Base-by-base conservation (phyloP, 306 rosid genomes). In the Cajanus cajan region DNA sequence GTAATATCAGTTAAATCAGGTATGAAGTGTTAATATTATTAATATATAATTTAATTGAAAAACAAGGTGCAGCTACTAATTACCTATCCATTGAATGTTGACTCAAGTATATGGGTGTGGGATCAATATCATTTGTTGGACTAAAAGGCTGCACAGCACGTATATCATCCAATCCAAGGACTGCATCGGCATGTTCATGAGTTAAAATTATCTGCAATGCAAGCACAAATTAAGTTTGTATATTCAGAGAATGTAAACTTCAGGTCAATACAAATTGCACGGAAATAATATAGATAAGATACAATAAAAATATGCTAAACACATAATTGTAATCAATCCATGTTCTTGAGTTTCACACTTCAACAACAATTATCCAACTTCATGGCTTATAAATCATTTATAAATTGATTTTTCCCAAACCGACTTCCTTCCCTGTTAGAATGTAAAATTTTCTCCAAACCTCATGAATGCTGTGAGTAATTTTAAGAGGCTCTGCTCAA, bases 141-240 rank as follows among this genome's bases (percentile, higher is more conserved):
- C 98, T 93, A 83, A 25, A 85, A 59, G 94, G 96, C 87, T 95
- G 99, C 39, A 95, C 89, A 72, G 91, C 89, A 39, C 99, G 96
- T 77, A 95, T 68, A 74, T 95, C 99, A 91, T 95, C 99, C 88
- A 95, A 88, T 76, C 99, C 99, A 89, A 95, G 98, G 82, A 91
- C 95, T 63, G 99, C 99, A 88, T 95, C 99, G 4, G 99, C 99
- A 85, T 95, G 99, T 77, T 93, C 99, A 83, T 95, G 99, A 82
- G 99, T 93, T 90, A 95, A 90, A 84, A 95, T 78, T 81, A 95
- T 89, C 99, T 95, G 98, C 88, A 89, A 76, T 43, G 52, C 19
- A 80, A 58, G 57, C 61, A 84, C 45, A 50, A 63, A 66, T 25
- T 70, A 72, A 39, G 55, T 69, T 59, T 44, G 33, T 44, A 55